phyloP scores from a whole-genome alignment of 768 basidiomycete genomes.

The Mycena capillaripes region DNA sequence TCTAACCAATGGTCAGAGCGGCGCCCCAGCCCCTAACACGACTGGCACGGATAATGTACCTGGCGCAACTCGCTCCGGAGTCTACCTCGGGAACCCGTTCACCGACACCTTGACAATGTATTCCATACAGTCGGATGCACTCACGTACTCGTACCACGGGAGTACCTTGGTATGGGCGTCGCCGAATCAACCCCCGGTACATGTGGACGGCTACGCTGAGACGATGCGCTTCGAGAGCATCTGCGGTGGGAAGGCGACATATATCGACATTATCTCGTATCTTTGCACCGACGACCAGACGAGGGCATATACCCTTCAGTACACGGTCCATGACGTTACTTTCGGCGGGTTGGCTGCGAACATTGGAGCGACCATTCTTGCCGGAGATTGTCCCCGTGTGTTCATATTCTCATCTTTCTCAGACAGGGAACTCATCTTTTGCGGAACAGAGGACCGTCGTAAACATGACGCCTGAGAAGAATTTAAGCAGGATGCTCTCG shows the following conservation, averaged over 20 bases:
- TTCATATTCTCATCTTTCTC: not conserved
- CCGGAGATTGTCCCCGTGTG: slow-evolving; percentile 20
- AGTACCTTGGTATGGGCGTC: not conserved
- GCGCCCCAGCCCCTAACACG: too few species aligned
- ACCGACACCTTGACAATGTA: not conserved
- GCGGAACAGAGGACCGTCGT: too few species aligned
- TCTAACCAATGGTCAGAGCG: not conserved
- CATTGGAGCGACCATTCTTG: slow-evolving; percentile 10
- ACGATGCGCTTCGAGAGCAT: slow-evolving; percentile 25
- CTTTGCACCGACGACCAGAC: slow-evolving; percentile 2
- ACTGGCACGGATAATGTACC: not conserved
- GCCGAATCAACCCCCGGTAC: not conserved
- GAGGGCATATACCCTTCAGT: not conserved
- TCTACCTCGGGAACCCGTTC: too few species aligned
- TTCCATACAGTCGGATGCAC: not conserved
- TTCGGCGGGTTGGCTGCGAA: not conserved
- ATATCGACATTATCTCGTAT: slow-evolving; percentile 22
- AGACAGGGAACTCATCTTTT: too few species aligned
- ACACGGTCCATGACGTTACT: not conserved
- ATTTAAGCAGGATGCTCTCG: too few species aligned
- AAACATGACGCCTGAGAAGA: too few species aligned
- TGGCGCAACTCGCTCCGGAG: too few species aligned
- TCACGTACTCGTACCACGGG: not conserved
- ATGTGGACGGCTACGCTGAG: slow-evolving; percentile 27
- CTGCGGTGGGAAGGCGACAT: slow-evolving; percentile 29